Evolutionary conservation across 352 stramenopile species (phyloP).

Genomic region (Phytophthora brassicae): DNA sequence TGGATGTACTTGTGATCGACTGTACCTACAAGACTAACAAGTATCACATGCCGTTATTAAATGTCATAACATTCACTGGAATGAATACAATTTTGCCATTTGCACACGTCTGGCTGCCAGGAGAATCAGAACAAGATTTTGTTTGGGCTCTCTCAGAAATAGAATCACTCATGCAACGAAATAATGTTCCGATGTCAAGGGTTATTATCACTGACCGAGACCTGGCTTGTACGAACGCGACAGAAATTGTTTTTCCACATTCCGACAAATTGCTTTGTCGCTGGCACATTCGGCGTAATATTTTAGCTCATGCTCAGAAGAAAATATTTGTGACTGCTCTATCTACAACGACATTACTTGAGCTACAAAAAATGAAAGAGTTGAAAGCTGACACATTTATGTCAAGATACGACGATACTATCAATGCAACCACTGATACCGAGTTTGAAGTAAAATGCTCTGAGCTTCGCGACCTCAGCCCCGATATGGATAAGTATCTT

Average conservation of each 20-base stretch:
- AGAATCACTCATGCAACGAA: not conserved
- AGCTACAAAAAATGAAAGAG: not conserved
- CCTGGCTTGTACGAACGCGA: conserved; percentile 9
- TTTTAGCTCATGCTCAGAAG: not conserved
- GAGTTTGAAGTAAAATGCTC: not conserved
- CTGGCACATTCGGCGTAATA: conserved; percentile 16
- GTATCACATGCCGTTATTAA: conserved; percentile 10
- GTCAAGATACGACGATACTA: not conserved
- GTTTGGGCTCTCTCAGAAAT: not conserved
- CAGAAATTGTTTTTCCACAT: not conserved
- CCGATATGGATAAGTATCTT: not conserved
- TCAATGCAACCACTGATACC: not conserved
- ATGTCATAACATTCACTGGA: conserved; percentile 8
- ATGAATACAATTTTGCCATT: conserved; percentile 11
- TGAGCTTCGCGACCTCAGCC: not conserved
- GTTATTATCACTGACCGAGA: not conserved
- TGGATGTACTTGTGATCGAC: conserved; percentile 3
- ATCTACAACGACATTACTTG: too few relatives aligned
- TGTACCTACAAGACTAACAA: conserved; percentile 11
- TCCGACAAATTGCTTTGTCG: not conserved
- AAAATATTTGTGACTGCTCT: too few relatives aligned
- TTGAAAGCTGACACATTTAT: conserved; percentile 6
- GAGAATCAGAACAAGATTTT: conserved; percentile 9
- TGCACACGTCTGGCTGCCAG: conserved; percentile 6
- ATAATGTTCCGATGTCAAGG: not conserved